These are phyloP conservation scores for Yarrowia sp. DNA, from an alignment of 805 yeast genomes.

Conservation along the genomic window DNA sequence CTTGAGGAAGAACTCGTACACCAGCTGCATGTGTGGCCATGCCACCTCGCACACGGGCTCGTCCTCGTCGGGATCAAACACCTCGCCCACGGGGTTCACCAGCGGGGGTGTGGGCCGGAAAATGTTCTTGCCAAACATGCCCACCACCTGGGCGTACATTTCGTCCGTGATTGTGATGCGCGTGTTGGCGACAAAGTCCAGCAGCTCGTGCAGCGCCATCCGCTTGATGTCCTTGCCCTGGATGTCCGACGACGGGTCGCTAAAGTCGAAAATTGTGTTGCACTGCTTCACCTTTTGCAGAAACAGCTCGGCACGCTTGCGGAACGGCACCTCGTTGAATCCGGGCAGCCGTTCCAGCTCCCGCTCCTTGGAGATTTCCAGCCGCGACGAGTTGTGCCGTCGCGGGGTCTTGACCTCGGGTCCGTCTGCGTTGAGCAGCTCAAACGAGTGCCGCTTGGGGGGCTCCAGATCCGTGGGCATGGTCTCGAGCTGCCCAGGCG, in stretches of 20 bases:
- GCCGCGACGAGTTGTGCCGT: slow-evolving; percentile 89
- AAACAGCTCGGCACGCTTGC: slow-evolving; percentile 79
- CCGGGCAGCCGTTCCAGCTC: slow-evolving; percentile 79
- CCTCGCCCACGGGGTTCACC: slow-evolving; percentile 94
- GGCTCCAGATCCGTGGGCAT: slow-evolving; percentile 50
- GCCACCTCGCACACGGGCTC: slow-evolving; percentile 96
- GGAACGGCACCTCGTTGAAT: slow-evolving; percentile 86
- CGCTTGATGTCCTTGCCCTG: slow-evolving; percentile 93
- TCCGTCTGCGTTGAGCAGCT: slow-evolving; percentile 67
- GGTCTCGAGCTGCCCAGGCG: slow-evolving; percentile 51
- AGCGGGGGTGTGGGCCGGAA: slow-evolving; percentile 98
- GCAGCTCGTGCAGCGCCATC: slow-evolving; percentile 83
- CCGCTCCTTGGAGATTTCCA: slow-evolving; percentile 75
- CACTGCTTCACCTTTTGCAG: slow-evolving; percentile 92
- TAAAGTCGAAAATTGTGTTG: slow-evolving; percentile 90
- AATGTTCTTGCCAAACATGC: slow-evolving; percentile 86
- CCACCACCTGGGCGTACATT: slow-evolving; percentile 85
- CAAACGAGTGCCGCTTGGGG: slow-evolving; percentile 61
- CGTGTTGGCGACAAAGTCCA: slow-evolving; percentile 82
- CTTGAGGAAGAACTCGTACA: slow-evolving; percentile 90
- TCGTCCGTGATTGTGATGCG: slow-evolving; percentile 88
- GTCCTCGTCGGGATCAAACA: slow-evolving; percentile 97
- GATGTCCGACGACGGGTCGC: slow-evolving; percentile 89
- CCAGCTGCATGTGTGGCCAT: slow-evolving; percentile 99
- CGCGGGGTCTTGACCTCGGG: slow-evolving; percentile 86